These are phyloP conservation scores for Trichophyton simii DNA, from an alignment of 2,329 filamentous ascomycete species.

Conservation along the genomic window DNA sequence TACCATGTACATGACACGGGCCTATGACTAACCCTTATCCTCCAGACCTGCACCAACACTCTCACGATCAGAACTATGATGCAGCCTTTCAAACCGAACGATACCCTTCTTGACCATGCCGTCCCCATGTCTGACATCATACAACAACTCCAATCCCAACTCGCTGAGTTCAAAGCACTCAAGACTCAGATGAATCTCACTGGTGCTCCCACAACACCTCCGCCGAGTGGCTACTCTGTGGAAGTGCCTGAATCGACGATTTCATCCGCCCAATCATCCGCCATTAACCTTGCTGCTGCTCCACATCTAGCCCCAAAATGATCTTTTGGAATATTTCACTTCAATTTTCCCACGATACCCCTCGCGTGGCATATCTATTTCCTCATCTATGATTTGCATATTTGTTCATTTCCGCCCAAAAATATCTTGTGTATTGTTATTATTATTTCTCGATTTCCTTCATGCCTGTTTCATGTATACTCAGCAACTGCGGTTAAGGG, in stretches of 20 bases:
- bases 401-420: neutral
- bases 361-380: neutral
- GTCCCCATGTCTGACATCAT: constrained; percentile 61
- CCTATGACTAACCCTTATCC: constrained; percentile 11
- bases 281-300: neutral
- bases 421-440: neutral
- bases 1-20: too few species aligned
- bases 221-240: neutral
- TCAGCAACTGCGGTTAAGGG: neutral
- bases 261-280: neutral
- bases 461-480: neutral
- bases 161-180: constrained; percentile 30
- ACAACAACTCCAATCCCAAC: constrained; percentile 29
- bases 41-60: constrained; percentile 66
- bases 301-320: neutral
- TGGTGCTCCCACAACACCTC: constrained; percentile 1
- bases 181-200: constrained; percentile 26
- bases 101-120: constrained; percentile 57
- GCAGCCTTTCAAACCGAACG: constrained; percentile 50
- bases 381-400: neutral
- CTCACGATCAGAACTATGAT: constrained; percentile 69
- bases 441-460: neutral
- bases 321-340: neutral
- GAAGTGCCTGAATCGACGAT: neutral
- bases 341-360: neutral